These are phyloP conservation scores for Pythium dissimile DNA, from an alignment of 352 stramenopile genomes.

Conservation along the genomic window DNA sequence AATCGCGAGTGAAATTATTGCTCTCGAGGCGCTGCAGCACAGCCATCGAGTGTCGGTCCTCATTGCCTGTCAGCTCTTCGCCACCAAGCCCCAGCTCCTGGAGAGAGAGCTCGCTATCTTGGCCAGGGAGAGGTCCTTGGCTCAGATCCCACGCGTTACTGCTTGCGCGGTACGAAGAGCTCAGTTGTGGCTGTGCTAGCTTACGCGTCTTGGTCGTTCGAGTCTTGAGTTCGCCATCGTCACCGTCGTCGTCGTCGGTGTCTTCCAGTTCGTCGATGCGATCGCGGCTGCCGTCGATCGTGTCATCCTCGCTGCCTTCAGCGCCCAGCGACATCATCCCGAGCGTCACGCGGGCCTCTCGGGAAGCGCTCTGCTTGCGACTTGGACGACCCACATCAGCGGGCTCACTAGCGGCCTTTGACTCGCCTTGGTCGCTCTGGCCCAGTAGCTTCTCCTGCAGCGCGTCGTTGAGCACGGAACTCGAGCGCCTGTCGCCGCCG, in stretches of 20 bases:
- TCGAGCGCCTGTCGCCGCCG: conserved; percentile 30
- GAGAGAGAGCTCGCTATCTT: not conserved
- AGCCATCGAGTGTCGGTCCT: not conserved
- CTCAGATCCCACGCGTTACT: conserved; percentile 8
- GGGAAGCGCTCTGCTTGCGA: conserved; percentile 10
- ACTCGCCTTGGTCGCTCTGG: conserved; percentile 6
- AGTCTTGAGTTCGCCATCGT: not conserved
- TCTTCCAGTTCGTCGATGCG: conserved; percentile 10
- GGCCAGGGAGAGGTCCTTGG: not conserved
- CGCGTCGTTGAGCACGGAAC: conserved; percentile 35
- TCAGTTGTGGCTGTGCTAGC: not conserved
- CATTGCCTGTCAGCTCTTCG: not conserved
- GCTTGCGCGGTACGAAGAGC: not conserved
- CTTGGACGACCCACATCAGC: not conserved
- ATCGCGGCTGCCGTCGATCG: conserved; percentile 1
- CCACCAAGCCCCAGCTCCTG: not conserved
- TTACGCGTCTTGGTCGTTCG: too few species aligned
- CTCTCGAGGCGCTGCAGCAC: not conserved
- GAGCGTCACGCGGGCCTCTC: not conserved
- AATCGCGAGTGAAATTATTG: conserved; percentile 24
- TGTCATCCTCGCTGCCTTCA: conserved; percentile 7
- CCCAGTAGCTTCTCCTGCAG: conserved; percentile 59
- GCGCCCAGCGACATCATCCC: conserved; percentile 6
- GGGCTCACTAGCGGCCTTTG: not conserved
- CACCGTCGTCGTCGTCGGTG: conserved; percentile 6